These are phyloP conservation scores for Cladosporium sp. DNA, from an alignment of 2,329 filamentous ascomycete genomes.

Conservation along the genomic window DNA sequence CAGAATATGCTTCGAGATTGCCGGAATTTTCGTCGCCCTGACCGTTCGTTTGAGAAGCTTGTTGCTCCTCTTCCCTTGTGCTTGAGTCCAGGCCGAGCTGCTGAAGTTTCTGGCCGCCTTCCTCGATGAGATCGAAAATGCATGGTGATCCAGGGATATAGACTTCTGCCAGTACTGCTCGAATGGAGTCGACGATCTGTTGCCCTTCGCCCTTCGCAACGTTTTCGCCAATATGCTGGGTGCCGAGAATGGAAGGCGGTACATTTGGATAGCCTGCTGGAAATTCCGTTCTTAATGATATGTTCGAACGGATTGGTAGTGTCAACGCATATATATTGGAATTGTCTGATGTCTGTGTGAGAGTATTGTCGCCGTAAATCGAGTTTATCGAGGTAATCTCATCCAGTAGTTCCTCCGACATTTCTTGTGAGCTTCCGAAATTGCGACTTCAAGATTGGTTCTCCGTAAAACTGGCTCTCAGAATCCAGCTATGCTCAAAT, in stretches of 20 bases:
- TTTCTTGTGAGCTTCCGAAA: slow-evolving; percentile 9
- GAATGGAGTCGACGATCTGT: slow-evolving; percentile 62
- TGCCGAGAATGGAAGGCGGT: slow-evolving; percentile 68
- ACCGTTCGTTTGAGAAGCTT: slow-evolving; percentile 18
- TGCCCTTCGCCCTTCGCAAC: slow-evolving; percentile 65
- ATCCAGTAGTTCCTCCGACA: slow-evolving; percentile 51
- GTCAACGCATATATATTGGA: slow-evolving; percentile 52
- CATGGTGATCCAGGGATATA: slow-evolving; percentile 73
- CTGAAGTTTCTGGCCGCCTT: slow-evolving; percentile 29
- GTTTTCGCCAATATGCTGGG: slow-evolving; percentile 66
- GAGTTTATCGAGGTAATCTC: slow-evolving; percentile 78
- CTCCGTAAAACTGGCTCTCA: neutral
- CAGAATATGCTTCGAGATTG: slow-evolving; percentile 14
- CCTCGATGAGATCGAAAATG: slow-evolving; percentile 84
- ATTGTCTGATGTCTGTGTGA: slow-evolving; percentile 30
- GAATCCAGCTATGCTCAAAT: too few species aligned
- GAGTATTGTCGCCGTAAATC: slow-evolving; percentile 67
- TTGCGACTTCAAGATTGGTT: neutral
- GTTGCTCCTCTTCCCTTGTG: slow-evolving; percentile 7
- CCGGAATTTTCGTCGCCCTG: slow-evolving; percentile 16
- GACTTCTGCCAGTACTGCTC: slow-evolving; percentile 58
- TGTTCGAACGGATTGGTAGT: slow-evolving; percentile 56
- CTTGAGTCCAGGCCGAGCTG: slow-evolving; percentile 23
- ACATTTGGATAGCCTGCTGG: slow-evolving; percentile 66
- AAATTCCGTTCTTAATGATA: slow-evolving; percentile 58